phyloP scores from a whole-genome alignment of 2,329 filamentous ascomycete species.

The Cyphellophora attinorum region DNA sequence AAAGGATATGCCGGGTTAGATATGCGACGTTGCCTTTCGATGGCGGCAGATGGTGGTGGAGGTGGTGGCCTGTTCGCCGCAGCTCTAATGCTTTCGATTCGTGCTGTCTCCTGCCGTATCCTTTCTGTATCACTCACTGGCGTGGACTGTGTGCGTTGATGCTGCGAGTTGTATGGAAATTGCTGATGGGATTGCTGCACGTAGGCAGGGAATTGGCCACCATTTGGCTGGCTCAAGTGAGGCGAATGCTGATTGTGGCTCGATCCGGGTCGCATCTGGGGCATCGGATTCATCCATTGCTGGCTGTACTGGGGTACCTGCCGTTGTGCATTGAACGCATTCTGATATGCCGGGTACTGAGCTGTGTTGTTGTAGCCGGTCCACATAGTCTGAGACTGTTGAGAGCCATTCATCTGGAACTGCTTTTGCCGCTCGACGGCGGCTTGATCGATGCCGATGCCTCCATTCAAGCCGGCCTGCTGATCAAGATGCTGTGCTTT shows the following conservation, averaged over 20 bases:
- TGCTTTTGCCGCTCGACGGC: slow-evolving; percentile 17
- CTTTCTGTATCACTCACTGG: slow-evolving; percentile 4
- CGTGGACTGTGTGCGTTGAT: slow-evolving; percentile 2
- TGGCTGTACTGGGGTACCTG: slow-evolving; percentile 14
- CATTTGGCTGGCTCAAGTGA: slow-evolving; percentile 1
- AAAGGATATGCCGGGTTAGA: slow-evolving; percentile 19
- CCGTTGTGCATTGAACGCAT: slow-evolving; percentile 2
- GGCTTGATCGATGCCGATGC: slow-evolving; percentile 17
- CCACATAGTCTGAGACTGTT: slow-evolving; percentile 18
- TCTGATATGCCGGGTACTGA: slow-evolving; percentile 5
- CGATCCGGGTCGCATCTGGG: slow-evolving; percentile 1
- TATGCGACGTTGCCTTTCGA: slow-evolving; percentile 16
- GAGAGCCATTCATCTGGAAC: slow-evolving; percentile 17
- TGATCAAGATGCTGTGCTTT: slow-evolving; percentile 13
- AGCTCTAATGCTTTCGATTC: slow-evolving; percentile 14
- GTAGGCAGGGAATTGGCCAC: slow-evolving; percentile 8
- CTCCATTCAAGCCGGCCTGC: slow-evolving; percentile 1
- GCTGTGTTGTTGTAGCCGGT: slow-evolving; percentile 6
- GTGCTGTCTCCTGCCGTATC: slow-evolving; percentile 2
- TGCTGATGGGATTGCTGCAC: slow-evolving; percentile 13
- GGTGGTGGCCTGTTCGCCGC: slow-evolving; percentile 14
- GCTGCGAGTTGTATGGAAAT: slow-evolving; percentile 6
- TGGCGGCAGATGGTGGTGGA: slow-evolving; percentile 16
- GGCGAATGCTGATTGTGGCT: background rate
- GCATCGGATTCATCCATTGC: slow-evolving; percentile 16